Percentiles rank a stretch among this genome's conserved stretches.
Evolutionary conservation across 176 grass and related monocot genomes (phyloP).

Genomic region (Hordeum vulgare): MorexV3_pseudomolecules_assembly NC_058522.1:508614589-508615088

Average conservation of each 20-base stretch:
- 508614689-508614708: not conserved
- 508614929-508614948: not conserved
- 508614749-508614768: not conserved
- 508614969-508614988: too few relatives aligned
- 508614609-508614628: constrained; percentile 17
- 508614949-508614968: not conserved
- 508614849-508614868: not conserved
- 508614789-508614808: not conserved
- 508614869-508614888: not conserved
- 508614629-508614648: constrained; percentile 15
- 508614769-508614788: not conserved
- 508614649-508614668: constrained; percentile 31
- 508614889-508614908: not conserved
- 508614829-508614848: not conserved
- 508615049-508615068: not conserved
- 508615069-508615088: not conserved
- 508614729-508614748: not conserved
- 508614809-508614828: not conserved
- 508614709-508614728: not conserved
- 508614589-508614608: not conserved
- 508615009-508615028: not conserved
- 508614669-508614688: not conserved
- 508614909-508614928: not conserved
- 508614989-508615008: not conserved
- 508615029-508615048: not conserved